Base-by-base conservation (phyloP, 2,329 filamentous ascomycete genomes). In the Fusarium annulatum region DNA sequence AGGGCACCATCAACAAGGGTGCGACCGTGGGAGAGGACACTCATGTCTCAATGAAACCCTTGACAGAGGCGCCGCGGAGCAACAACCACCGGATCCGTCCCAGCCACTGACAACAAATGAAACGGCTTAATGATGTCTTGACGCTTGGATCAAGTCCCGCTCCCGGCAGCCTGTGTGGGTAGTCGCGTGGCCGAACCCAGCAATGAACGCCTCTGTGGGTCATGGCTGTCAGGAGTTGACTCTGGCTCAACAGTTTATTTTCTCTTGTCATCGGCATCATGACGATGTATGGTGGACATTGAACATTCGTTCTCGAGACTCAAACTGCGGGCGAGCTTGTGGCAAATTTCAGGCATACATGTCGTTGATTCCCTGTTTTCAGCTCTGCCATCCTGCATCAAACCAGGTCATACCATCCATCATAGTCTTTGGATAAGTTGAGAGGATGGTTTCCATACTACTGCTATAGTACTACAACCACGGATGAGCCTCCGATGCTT, bases 171-270 rank as follows among this genome's bases (percentile, higher is more conserved):
- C 56, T 61, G 64, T 72, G 64, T 78, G 76, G 75, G 76, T 74
- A 69, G 68, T 78, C 76, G 76, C 76, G 75, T 78, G 76, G 76
- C 72, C 63, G 61, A 69, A 74, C 73, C 73, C 63, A 75, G 68
- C 62, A 71, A 61, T 64, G 65, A 69, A 59, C 67, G 61, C 69
- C 66, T 61, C 57, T 65, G 52, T 73, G 74, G 66, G 61, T 64
- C 60, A 59, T 59, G 43, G 56, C 68, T 72, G 52, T 68, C 70
- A 62, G 69, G 69, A 68, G 63, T 74, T 76, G 57, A 71, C 69
- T 76, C 71, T 65, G 68, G 56, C 51, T 65, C 61, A 62, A 71
- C 65, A 70, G 58, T 70, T 45, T 69, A 69, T 64, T 56, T 45
- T 59, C 57, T 56, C 48, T 71, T 34, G 41, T 55, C 55, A 56